Evolutionary conservation across 148 eudicot genomes (phyloP).

Genomic region (Salicornia ramosissima): DNA sequence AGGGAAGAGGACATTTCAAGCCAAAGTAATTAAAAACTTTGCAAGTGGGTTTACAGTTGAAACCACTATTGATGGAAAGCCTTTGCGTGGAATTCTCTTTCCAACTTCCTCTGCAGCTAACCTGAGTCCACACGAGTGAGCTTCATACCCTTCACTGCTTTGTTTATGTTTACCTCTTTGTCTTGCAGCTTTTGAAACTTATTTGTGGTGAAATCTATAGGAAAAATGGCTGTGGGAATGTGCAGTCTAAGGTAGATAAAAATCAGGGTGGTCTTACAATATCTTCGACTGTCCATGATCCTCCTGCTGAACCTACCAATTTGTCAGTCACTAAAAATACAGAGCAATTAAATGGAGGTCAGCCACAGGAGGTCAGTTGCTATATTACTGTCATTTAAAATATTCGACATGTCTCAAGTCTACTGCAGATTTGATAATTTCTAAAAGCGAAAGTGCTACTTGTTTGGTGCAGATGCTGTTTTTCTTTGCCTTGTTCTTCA

Average conservation of each 20-base stretch:
- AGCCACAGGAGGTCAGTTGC: constrained; percentile 38
- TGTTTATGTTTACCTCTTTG: background rate
- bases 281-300: constrained; percentile 28
- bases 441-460: background rate
- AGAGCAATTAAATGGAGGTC: constrained; percentile 31
- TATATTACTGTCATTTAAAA: background rate
- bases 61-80: constrained; percentile 81
- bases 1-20: constrained; percentile 86
- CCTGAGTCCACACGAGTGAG: constrained; percentile 43
- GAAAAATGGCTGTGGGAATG: constrained; percentile 35
- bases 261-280: constrained; percentile 33
- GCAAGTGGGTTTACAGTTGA: constrained; percentile 65
- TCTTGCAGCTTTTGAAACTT: constrained; percentile 5
- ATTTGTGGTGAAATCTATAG: constrained; percentile 24
- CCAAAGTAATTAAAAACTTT: constrained; percentile 59
- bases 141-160: background rate
- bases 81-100: constrained; percentile 79
- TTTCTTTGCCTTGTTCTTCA: background rate
- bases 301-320: constrained; percentile 33
- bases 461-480: too few species aligned
- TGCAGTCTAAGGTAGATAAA: constrained; percentile 28
- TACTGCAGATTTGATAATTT: background rate
- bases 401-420: background rate
- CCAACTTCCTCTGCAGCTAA: constrained; percentile 32
- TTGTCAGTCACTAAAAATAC: constrained; percentile 27